Evolutionary conservation across 208 protist genomes (phyloP).

Genomic region (Sergeia podlipaevii): DNA sequence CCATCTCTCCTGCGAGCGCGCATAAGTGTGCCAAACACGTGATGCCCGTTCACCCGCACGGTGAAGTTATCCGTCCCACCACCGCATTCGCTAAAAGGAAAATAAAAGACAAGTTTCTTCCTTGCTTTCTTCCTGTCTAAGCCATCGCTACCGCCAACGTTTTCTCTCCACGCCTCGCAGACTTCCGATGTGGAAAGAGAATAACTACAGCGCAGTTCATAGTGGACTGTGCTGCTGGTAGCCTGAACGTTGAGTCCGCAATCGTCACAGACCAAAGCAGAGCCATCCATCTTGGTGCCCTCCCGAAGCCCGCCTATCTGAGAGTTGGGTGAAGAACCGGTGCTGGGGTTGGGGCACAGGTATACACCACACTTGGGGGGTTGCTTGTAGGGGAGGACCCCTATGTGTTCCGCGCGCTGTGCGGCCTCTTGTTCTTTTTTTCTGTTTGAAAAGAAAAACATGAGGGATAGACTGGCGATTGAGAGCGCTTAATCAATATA

Average conservation of each 20-base stretch:
- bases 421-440: neutral
- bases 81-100: conserved; percentile 65
- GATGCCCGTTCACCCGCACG: conserved; percentile 24
- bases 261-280: no score
- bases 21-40: conserved; percentile 41
- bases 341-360: neutral
- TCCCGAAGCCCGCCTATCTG: no score
- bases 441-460: neutral
- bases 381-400: neutral
- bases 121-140: neutral
- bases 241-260: conserved; percentile 25
- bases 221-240: conserved; percentile 39
- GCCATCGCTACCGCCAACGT: neutral
- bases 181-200: neutral
- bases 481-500: no score
- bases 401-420: neutral
- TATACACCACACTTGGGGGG: conserved; percentile 5
- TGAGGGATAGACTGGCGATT: no score
- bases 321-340: neutral
- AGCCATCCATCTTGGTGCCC: no score
- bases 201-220: conserved; percentile 40
- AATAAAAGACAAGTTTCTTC: conserved; percentile 34
- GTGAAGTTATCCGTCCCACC: conserved; percentile 28
- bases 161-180: neutral
- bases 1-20: conserved; percentile 11